These are phyloP conservation scores for Persicaria tinctoria DNA, from an alignment of 148 eudicot species.

Conservation along the genomic window DNA sequence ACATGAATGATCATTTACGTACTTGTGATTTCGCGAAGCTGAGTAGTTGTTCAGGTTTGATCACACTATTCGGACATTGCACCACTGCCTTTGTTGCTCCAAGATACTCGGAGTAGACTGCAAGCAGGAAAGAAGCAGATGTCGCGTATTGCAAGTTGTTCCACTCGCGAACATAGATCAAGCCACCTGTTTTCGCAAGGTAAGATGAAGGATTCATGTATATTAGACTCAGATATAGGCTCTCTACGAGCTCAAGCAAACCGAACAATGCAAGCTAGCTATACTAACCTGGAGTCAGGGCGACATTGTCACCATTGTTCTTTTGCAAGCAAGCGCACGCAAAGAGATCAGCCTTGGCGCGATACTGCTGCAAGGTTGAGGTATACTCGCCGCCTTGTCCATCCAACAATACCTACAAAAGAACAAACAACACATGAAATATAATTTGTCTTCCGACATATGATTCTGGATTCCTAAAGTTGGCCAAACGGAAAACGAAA, in stretches of 20 bases:
- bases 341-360: conserved; percentile 77
- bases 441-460: too few relatives aligned
- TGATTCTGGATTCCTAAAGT: too few relatives aligned
- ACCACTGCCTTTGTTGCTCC: conserved; percentile 19
- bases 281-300: conserved; percentile 23
- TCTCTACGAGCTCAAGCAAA: too few relatives aligned
- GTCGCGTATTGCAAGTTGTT: conserved; percentile 66
- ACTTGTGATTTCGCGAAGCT: conserved; percentile 74
- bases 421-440: too few relatives aligned
- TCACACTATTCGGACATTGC: conserved; percentile 23
- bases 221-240: too few relatives aligned
- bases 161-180: conserved; percentile 58
- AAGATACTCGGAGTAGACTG: conserved; percentile 38
- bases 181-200: conserved; percentile 40
- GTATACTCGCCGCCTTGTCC: conserved; percentile 48
- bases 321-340: conserved; percentile 74
- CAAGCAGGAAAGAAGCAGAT: conserved; percentile 32
- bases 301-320: conserved; percentile 48
- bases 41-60: conserved; percentile 30
- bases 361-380: conserved; percentile 50
- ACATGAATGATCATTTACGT: too few relatives aligned
- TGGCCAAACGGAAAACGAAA: too few relatives aligned
- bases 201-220: too few relatives aligned
- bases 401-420: conserved; percentile 39
- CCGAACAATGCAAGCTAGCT: too few relatives aligned